phyloP scores from a whole-genome alignment of 345 rosid species.

The Durio zibethinus region DNA sequence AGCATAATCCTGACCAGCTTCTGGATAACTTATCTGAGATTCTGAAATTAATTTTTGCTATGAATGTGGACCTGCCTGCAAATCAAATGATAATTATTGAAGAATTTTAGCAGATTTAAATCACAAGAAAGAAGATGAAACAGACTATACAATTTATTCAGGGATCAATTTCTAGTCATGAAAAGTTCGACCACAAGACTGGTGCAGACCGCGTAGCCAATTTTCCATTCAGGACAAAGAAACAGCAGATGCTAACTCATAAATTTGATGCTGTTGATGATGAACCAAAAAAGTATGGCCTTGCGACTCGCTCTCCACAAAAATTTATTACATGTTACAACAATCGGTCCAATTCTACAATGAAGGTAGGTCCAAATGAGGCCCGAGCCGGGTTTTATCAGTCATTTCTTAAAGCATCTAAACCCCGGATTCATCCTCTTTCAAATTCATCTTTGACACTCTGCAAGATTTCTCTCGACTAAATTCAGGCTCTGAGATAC shows the following conservation, averaged over 20 bases:
- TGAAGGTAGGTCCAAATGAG: background rate
- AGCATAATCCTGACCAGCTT: too few species aligned
- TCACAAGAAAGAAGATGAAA: too few species aligned
- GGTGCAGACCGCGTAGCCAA: background rate
- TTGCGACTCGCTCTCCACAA: background rate
- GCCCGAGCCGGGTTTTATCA: background rate
- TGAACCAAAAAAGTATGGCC: background rate
- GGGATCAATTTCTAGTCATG: background rate
- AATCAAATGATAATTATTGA: background rate
- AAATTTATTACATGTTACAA: background rate
- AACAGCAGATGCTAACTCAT: background rate
- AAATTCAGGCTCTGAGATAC: conserved; percentile 39
- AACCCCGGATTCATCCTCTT: conserved; percentile 30
- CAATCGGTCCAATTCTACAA: background rate
- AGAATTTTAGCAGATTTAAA: background rate
- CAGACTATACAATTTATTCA: background rate
- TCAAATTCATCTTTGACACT: conserved; percentile 41
- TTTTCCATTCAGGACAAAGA: background rate
- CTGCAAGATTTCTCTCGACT: conserved; percentile 46
- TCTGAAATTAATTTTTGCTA: background rate
- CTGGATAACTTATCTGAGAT: background rate
- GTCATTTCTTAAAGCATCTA: conserved; percentile 5
- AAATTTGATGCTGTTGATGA: background rate
- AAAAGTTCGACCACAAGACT: background rate
- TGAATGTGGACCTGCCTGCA: background rate